Evolutionary conservation across 2,329 filamentous ascomycete species (phyloP).

Genomic region (Beauveria sp.): DNA sequence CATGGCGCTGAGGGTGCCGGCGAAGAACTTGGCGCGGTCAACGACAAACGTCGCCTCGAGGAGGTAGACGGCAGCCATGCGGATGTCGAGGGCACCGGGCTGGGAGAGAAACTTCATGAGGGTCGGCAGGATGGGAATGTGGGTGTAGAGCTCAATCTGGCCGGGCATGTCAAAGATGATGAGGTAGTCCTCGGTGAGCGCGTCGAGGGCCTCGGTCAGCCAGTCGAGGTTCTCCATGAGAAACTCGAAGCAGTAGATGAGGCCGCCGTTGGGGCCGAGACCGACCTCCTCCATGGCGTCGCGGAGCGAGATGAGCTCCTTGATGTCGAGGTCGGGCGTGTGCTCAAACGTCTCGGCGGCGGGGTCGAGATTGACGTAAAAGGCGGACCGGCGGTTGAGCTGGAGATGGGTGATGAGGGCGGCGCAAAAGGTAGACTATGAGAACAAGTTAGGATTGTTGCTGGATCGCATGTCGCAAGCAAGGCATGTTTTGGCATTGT

Average conservation of each 20-base stretch:
- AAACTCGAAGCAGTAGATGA: slow-evolving; percentile 97
- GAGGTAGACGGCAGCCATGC: slow-evolving; percentile 86
- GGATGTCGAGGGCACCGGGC: slow-evolving; percentile 75
- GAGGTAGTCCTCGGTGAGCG: slow-evolving; percentile 86
- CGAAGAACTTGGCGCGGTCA: slow-evolving; percentile 95
- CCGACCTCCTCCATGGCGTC: slow-evolving; percentile 96
- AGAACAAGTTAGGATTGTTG: neutral
- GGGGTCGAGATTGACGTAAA: slow-evolving; percentile 97
- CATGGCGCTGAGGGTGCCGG: slow-evolving; percentile 93
- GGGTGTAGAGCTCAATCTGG: slow-evolving; percentile 97
- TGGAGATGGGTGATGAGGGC: slow-evolving; percentile 88
- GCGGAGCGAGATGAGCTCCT: slow-evolving; percentile 84
- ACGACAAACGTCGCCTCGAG: slow-evolving; percentile 94
- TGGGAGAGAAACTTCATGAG: slow-evolving; percentile 76
- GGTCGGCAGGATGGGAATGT: slow-evolving; percentile 83
- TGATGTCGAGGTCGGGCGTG: slow-evolving; percentile 88
- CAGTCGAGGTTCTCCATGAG: slow-evolving; percentile 92
- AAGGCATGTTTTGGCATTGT: neutral
- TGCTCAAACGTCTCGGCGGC: slow-evolving; percentile 91
- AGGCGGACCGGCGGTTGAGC: slow-evolving; percentile 84
- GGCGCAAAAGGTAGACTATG: slow-evolving; percentile 84
- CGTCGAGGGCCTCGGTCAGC: slow-evolving; percentile 74
- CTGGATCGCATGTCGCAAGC: neutral
- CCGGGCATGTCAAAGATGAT: slow-evolving; percentile 99
- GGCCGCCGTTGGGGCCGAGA: slow-evolving; percentile 81